Evolutionary conservation across 805 yeast species (phyloP).

Genomic region (Monosporozyma servazzii): DNA sequence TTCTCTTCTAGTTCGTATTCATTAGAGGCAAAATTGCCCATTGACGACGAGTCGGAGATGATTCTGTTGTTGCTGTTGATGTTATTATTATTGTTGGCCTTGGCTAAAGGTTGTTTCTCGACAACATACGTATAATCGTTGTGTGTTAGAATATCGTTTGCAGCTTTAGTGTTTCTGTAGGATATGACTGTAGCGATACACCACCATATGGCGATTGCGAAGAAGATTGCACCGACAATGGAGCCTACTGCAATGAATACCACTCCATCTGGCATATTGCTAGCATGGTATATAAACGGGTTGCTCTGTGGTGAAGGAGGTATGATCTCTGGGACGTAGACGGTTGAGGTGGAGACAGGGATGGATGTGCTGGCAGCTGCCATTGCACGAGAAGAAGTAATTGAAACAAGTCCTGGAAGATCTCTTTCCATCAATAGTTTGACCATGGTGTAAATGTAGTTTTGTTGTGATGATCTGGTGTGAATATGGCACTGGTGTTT

Average conservation of each 20-base stretch:
- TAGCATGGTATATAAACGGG: constrained; percentile 50
- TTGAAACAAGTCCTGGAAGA: background rate
- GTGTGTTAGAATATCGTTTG: background rate
- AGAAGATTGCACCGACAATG: constrained; percentile 48
- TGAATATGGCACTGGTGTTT: too few relatives aligned
- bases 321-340: constrained; percentile 29
- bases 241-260: constrained; percentile 78
- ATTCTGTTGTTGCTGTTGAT: background rate
- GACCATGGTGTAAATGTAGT: constrained; percentile 3
- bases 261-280: constrained; percentile 55
- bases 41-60: constrained; percentile 2
- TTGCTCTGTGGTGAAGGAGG: constrained; percentile 52
- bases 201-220: constrained; percentile 46
- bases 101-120: background rate
- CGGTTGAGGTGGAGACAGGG: constrained; percentile 8
- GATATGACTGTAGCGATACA: constrained; percentile 40
- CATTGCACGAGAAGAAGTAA: background rate
- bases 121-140: background rate
- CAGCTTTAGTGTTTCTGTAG: constrained; percentile 40
- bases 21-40: background rate
- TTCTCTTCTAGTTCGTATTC: background rate
- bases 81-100: background rate
- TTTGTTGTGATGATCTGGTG: background rate
- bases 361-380: background rate
- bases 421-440: background rate